Evolutionary conservation across 495 filamentous ascomycete genomes (phyloP), one percentile per base, ranked within the genome.

Genomic region (Neurospora hispaniola): DNA sequence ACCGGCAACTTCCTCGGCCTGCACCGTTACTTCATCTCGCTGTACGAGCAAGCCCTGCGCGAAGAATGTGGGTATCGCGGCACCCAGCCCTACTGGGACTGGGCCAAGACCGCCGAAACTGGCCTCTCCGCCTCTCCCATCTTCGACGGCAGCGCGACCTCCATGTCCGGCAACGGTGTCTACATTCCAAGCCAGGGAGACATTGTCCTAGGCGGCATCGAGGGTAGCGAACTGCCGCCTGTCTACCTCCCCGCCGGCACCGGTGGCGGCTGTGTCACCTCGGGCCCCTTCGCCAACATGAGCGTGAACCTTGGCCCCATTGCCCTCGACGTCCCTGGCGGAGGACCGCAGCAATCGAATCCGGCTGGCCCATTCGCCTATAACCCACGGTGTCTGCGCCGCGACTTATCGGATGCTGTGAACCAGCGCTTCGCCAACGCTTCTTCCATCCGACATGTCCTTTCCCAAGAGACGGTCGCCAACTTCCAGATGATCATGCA

Each of bases 51-150:
- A 76, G 89, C 91, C 2, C 83, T 94, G 5, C 84, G 87, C 31
- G 84, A 89, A 16, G 91, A 94, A 75, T 94, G 92, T 76, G 90
- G 89, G 54, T 94, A 92, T 75, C 87, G 76, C 0, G 90, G 90
- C 42, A 80, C 80, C 71, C 85, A 88, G 69, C 86, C 82, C 31
- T 91, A 90, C 81, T 91, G 90, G 89, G 84, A 92, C 82, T 93
- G 90, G 90, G 79, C 82, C 14, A 80, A 85, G 41, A 85, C 85
- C 46, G 82, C 84, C 39, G 23, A 62, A 18, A 35, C 74, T 1
- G 80, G 82, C 16, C 84, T 90, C 18, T 80, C 83, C 35, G 78
- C 81, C 41, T 91, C 88, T 27, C 83, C 86, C 40, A 79, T 92
- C 46, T 91, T 91, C 79, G 86, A 91, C 73, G 89, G 89, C 54